These are phyloP conservation scores for Ambrosiella cleistominuta DNA, from an alignment of 2,329 filamentous ascomycete genomes.

Conservation along the genomic window DNA sequence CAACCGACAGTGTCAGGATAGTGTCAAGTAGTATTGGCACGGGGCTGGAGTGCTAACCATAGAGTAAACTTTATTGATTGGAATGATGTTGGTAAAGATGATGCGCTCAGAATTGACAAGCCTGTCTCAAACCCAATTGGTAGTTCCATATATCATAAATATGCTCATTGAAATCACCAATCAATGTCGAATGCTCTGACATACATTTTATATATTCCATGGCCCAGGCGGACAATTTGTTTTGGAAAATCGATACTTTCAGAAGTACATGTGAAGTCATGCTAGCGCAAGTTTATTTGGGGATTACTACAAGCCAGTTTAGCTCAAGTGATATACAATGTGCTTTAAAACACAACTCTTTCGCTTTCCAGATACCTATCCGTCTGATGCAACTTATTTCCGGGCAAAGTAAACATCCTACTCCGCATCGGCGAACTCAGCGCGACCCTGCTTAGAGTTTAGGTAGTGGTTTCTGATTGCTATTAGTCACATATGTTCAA, in stretches of 20 bases:
- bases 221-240: neutral
- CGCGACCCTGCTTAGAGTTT: conserved; percentile 60
- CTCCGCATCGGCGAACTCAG: conserved; percentile 26
- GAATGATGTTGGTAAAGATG: neutral
- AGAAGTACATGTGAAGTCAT: conserved; percentile 1
- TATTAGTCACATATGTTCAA: no score
- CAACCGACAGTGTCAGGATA: neutral
- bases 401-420: conserved; percentile 15
- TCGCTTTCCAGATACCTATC: neutral
- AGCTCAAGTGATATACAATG: conserved; percentile 13
- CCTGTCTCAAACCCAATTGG: neutral
- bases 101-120: neutral
- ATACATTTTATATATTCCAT: neutral
- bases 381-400: neutral
- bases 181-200: neutral
- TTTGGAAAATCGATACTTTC: neutral
- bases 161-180: neutral
- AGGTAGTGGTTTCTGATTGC: conserved; percentile 56
- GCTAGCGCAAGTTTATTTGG: conserved; percentile 10
- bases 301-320: conserved; percentile 7
- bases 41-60: conserved; percentile 4
- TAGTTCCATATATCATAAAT: neutral
- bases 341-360: conserved; percentile 8
- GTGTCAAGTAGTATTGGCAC: neutral
- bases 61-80: conserved; percentile 1